A percentile compares a stretch with the other conserved stretches of the same genome.
Evolutionary conservation across 192 early-diverging fungal species (phyloP).

Genomic region (Podila epigama): DNA sequence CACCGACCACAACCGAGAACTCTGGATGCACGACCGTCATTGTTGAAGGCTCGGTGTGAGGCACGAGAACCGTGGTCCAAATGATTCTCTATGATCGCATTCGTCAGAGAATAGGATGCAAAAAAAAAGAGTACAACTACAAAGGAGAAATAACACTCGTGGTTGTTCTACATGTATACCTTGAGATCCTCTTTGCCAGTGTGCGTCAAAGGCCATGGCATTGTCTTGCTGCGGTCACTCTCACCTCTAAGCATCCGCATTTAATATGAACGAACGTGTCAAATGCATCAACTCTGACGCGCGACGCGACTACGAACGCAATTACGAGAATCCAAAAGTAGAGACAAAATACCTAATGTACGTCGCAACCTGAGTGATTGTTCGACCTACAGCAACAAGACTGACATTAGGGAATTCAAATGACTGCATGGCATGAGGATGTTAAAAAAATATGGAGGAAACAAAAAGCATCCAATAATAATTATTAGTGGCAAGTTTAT

Average conservation of each 20-base stretch:
- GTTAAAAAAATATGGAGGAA: background rate
- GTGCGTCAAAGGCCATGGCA: background rate
- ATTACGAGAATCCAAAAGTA: too few relatives aligned
- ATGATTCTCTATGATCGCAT: background rate
- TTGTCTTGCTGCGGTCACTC: background rate
- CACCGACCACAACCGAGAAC: background rate
- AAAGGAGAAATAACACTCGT: background rate
- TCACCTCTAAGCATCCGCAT: background rate
- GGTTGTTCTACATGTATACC: background rate
- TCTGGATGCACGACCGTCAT: background rate
- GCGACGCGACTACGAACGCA: too few relatives aligned
- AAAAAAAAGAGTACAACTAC: background rate
- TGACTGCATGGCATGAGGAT: background rate
- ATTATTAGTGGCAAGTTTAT: background rate
- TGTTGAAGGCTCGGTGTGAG: background rate
- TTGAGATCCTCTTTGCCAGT: background rate
- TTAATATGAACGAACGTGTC: background rate
- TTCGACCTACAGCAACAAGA: background rate
- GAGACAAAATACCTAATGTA: constrained; percentile 1
- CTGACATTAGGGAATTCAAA: background rate
- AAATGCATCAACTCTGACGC: background rate
- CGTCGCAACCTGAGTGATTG: background rate
- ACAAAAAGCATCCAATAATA: background rate
- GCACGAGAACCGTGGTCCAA: background rate
- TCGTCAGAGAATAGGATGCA: background rate